These are phyloP conservation scores for Ramaria rubella DNA, from an alignment of 768 basidiomycete species.

Conservation along the genomic window DNA sequence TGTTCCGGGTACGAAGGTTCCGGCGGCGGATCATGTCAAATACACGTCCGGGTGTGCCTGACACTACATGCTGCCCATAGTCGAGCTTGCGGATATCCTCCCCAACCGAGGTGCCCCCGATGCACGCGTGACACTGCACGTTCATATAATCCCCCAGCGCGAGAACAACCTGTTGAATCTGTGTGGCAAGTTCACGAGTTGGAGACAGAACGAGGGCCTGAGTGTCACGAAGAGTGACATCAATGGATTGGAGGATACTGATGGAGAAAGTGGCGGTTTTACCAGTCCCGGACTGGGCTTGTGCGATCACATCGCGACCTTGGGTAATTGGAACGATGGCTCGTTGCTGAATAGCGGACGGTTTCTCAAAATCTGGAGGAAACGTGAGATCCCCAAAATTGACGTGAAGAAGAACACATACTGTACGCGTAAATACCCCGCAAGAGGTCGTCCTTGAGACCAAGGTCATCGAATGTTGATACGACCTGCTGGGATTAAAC, in stretches of 20 bases:
- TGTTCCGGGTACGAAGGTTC: constrained; percentile 88
- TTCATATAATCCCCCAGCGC: constrained; percentile 99
- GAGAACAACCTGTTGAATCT: constrained; percentile 95
- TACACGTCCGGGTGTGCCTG: constrained; percentile 95
- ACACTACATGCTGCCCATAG: constrained; percentile 96
- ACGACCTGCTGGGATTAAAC: constrained; percentile 43
- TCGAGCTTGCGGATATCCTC: constrained; percentile 97
- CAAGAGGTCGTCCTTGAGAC: constrained; percentile 90
- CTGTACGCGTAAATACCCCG: constrained; percentile 99
- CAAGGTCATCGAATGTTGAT: constrained; percentile 84
- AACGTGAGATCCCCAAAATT: background rate
- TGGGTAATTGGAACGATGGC: constrained; percentile 95
- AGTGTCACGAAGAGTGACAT: constrained; percentile 87
- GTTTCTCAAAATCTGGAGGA: constrained; percentile 83
- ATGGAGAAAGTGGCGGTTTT: constrained; percentile 99
- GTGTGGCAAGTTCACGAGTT: constrained; percentile 98
- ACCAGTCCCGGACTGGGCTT: constrained; percentile 98
- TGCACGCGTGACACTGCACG: constrained; percentile 97
- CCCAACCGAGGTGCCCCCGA: constrained; percentile 94
- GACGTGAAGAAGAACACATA: constrained; percentile 30
- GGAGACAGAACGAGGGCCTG: constrained; percentile 96
- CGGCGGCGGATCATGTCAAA: constrained; percentile 98
- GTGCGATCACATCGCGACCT: constrained; percentile 96
- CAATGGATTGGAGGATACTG: constrained; percentile 96
- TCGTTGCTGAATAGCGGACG: constrained; percentile 97